Conservation (phyloP, 108 stramenopile genomes). For the Pseudonitzschia multiseries region DNA sequence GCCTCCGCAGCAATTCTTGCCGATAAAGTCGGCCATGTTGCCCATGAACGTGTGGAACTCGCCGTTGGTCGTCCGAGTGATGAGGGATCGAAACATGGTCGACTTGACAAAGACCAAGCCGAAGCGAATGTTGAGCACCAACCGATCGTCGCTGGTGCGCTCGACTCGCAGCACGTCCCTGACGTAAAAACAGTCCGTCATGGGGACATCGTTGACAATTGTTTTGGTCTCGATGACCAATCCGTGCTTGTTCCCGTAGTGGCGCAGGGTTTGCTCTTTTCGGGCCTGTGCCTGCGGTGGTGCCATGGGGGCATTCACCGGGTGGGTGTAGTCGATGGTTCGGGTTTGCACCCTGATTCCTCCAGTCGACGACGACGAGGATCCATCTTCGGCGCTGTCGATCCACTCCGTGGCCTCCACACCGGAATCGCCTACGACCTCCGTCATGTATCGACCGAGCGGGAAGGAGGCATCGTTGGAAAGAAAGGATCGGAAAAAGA, state of each 20-base stretch:
- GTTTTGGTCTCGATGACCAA: constrained; percentile 74
- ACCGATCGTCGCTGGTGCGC: constrained; percentile 10
- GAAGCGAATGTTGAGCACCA: constrained; percentile 41
- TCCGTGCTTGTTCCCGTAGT: constrained; percentile 48
- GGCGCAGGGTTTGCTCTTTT: constrained; percentile 66
- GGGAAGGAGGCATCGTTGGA: constrained; percentile 51
- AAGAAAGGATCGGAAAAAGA: constrained; percentile 55
- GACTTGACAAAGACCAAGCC: constrained; percentile 74
- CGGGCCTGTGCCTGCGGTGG: constrained; percentile 72
- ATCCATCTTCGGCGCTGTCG: constrained; percentile 11
- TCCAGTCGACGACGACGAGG: too few species aligned
- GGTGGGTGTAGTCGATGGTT: constrained; percentile 70
- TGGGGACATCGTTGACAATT: constrained; percentile 74
- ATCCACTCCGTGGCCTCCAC: constrained; percentile 60
- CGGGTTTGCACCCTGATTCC: constrained; percentile 31
- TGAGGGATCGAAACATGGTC: constrained; percentile 73
- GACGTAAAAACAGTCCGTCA: constrained; percentile 87
- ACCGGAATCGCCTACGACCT: constrained; percentile 47
- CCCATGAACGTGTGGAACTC: constrained; percentile 65
- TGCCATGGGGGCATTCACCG: constrained; percentile 83
- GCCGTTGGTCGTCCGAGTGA: constrained; percentile 54
- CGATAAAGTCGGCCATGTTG: constrained; percentile 30
- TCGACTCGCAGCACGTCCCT: constrained; percentile 65
- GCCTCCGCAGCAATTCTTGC: neutral
- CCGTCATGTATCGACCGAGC: constrained; percentile 49